These are phyloP conservation scores for Clavariopsis aquatica DNA, from an alignment of 495 filamentous ascomycete genomes.

Conservation along the genomic window DNA sequence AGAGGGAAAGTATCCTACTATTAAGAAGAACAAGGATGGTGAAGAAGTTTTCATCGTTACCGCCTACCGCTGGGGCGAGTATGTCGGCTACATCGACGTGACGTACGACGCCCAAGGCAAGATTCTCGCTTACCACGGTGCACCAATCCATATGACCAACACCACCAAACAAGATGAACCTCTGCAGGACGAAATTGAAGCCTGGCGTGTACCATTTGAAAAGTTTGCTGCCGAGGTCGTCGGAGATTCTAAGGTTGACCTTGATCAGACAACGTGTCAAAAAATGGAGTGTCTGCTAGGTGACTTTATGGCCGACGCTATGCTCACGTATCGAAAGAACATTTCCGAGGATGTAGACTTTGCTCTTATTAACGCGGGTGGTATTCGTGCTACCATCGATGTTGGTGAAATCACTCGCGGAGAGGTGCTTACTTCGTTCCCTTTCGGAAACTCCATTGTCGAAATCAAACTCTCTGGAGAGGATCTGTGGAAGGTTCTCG, in stretches of 20 bases:
- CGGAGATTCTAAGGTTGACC: slow-evolving; percentile 49
- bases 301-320: slow-evolving; percentile 55
- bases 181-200: slow-evolving; percentile 54
- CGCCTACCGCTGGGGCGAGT: slow-evolving; percentile 62
- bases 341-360: slow-evolving; percentile 46
- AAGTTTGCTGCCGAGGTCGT: slow-evolving; percentile 51
- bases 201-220: slow-evolving; percentile 57
- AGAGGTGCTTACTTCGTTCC: slow-evolving; percentile 58
- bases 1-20: slow-evolving; percentile 57
- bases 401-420: slow-evolving; percentile 55
- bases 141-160: slow-evolving; percentile 59
- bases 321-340: slow-evolving; percentile 55
- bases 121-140: slow-evolving; percentile 57
- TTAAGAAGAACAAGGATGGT: slow-evolving; percentile 56
- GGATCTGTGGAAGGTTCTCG: slow-evolving; percentile 53
- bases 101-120: slow-evolving; percentile 55
- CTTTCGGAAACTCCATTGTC: slow-evolving; percentile 58
- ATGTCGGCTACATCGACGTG: slow-evolving; percentile 61
- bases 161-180: slow-evolving; percentile 52
- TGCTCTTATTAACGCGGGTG: slow-evolving; percentile 58
- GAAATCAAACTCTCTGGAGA: slow-evolving; percentile 46
- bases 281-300: slow-evolving; percentile 55
- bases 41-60: slow-evolving; percentile 64
- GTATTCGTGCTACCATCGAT: slow-evolving; percentile 59
- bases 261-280: slow-evolving; percentile 57